phyloP scores from a whole-genome alignment of 2,329 filamentous ascomycete species.

The Cladosporium sphaerospermum region DNA sequence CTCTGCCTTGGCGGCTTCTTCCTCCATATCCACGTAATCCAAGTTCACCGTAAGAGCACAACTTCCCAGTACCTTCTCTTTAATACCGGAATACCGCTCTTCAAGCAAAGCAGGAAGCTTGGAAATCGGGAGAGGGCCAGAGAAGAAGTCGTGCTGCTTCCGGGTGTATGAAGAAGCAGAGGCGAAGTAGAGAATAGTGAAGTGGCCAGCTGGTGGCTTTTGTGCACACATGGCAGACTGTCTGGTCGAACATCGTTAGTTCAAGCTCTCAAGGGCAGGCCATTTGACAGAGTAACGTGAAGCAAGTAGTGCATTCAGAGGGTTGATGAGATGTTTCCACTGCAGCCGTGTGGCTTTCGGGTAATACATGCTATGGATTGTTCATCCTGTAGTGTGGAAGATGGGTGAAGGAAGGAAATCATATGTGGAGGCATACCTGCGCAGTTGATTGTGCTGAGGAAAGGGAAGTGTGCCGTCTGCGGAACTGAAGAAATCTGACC shows the following conservation, averaged over 20 bases:
- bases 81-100: conserved; percentile 62
- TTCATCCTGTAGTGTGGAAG: neutral
- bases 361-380: conserved; percentile 13
- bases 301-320: neutral
- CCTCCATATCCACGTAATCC: conserved; percentile 67
- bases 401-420: neutral
- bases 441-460: neutral
- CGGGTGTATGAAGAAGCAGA: conserved; percentile 64
- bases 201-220: conserved; percentile 54
- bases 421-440: neutral
- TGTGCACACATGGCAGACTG: neutral
- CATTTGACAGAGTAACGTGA: neutral
- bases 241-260: neutral
- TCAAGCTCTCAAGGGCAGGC: neutral
- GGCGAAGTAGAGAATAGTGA: conserved; percentile 78
- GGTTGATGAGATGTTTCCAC: conserved; percentile 6
- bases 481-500: neutral
- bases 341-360: conserved; percentile 9
- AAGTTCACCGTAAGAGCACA: conserved; percentile 76
- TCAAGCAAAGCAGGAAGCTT: conserved; percentile 65
- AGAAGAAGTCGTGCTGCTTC: conserved; percentile 59
- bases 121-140: conserved; percentile 58
- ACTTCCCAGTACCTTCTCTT: conserved; percentile 59
- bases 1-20: conserved; percentile 37
- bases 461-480: neutral